These are phyloP conservation scores for Tuber aestivum DNA, from an alignment of 495 filamentous ascomycete species.

Conservation along the genomic window DNA sequence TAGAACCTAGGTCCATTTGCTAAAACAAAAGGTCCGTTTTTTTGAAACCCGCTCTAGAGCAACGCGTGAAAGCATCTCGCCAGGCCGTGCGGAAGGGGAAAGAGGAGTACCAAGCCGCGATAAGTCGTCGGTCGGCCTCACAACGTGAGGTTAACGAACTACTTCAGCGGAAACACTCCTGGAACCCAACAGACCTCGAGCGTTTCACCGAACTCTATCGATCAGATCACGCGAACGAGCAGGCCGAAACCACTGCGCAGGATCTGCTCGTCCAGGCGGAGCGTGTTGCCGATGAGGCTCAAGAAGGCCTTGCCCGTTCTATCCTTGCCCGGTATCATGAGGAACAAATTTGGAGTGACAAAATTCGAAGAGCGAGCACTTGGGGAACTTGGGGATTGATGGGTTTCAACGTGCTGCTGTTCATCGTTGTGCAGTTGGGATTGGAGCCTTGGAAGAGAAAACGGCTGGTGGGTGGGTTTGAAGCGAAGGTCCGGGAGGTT, in stretches of 20 bases:
- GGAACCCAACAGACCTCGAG: conserved; percentile 81
- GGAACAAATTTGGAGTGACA: conserved; percentile 98
- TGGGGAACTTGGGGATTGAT: conserved; percentile 98
- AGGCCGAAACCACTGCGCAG: conserved; percentile 69
- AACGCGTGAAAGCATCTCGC: conserved; percentile 58
- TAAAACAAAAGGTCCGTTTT: neutral
- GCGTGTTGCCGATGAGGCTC: conserved; percentile 66
- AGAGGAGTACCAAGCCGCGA: conserved; percentile 67
- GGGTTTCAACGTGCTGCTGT: conserved; percentile 88
- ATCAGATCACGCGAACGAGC: conserved; percentile 86
- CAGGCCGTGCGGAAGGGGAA: conserved; percentile 63
- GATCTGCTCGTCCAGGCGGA: conserved; percentile 67
- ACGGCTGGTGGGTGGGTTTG: conserved; percentile 69
- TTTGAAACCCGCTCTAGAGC: conserved; percentile 48
- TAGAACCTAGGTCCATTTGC: neutral
- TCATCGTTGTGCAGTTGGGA: conserved; percentile 83
- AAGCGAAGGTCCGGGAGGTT: conserved; percentile 72
- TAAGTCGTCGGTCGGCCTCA: conserved; percentile 69
- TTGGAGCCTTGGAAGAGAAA: conserved; percentile 87
- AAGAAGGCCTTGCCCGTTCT: conserved; percentile 62
- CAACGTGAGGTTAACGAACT: conserved; percentile 95
- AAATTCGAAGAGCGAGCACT: conserved; percentile 89
- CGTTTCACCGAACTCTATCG: conserved; percentile 90
- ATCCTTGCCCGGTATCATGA: conserved; percentile 93
- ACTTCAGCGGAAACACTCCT: conserved; percentile 86